Base-by-base conservation (phyloP, 768 basidiomycete species). In the Xerocomus potaroensis region DNA sequence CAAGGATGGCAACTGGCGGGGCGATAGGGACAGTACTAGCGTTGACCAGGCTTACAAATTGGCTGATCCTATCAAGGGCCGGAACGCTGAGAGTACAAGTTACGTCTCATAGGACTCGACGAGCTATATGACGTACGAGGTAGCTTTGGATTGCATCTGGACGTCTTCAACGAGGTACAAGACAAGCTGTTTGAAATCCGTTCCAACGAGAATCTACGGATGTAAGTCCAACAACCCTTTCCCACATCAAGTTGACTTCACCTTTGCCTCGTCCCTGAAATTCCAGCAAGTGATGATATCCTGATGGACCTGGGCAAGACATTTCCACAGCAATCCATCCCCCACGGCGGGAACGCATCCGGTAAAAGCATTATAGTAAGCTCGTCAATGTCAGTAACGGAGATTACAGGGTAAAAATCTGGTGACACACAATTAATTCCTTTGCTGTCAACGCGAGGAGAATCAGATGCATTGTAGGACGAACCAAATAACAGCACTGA, bases 281-380 rank as follows among this genome's bases (percentile, higher is more conserved):
- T 46, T 41, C 49, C 49, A 50, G 21, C 49, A 50, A 12, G 44
- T 36, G 6, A 50, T n/a, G 6, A 50, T 46, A 36, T 50, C 49
- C 22, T 26, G 33, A 23, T 50, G 49, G 14, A 50, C 44, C 33
- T 36, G 43, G 1, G 44, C 21, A 5, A 50, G 43, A 32, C 49
- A 50, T 16, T 41, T 6, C 39, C 44, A 46, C 18, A 50, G 16
- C 21, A 46, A 26, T 27, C 30, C 32, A 5, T 29, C 22, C 21
- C 40, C 40, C 23, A 31, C 40, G 12, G 37, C 45, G 16, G 49
- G 45, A 27, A 33, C 12, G n/a, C 29, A 26, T 21, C 40, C 49
- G 7, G 44, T 3, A n/a, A 50, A 33, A n/a, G 49, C 40, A 37
- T 7, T 22, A 16, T 46, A 37, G 30, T 47, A 47, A 15, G 31